Base-by-base conservation (phyloP, 2,329 filamentous ascomycete species). In the Pleomassaria siparia region DNA sequence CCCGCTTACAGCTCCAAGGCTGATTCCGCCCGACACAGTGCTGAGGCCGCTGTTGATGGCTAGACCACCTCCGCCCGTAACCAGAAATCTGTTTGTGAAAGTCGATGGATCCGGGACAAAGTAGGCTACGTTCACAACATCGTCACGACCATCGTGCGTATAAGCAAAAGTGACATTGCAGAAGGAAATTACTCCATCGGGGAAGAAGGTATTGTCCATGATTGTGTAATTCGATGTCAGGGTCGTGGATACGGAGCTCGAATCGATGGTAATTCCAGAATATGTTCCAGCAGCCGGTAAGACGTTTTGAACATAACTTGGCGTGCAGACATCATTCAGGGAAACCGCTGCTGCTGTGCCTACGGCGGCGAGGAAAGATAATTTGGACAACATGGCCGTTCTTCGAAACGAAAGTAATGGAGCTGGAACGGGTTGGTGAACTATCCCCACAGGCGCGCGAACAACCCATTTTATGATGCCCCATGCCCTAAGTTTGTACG, bases 151-250 rank as follows among this genome's bases (percentile, higher is more conserved):
- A 26, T 69, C 59, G 43, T 77, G 75, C 2, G 71, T 66, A 53
- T 77, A 77, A 8, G 69, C 64, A 40, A 77, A 71, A 3, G 72
- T 73, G 28, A 77, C 65, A 46, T 76, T 76, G 56, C 75, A 76
- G 55, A 73, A 76, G 58, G n/a, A 41, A 33, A 50, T 35, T 16
- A 47, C 64, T n/a, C 43, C 66, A 47, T 63, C 61, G 10, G 59
- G 68, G 50, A 46, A 70, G 50, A 57, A 63, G 55, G 47, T 44
- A 3, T 48, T 32, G 33, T 47, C 51, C 20, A 49, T 59, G 36
- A 69, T n/a, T 24, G 40, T 20, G 33, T 37, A 37, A n/a, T 37
- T 37, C n/a, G 33, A 21, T 20, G 16, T n/a, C 21, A 37, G 11
- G 21, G 33, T 37, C 33, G 33, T 24, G 21, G 21, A 13, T 11